Conservation (phyloP, 202 grass and related monocot species). For the Thinopyrum obtusiflorum region DNA sequence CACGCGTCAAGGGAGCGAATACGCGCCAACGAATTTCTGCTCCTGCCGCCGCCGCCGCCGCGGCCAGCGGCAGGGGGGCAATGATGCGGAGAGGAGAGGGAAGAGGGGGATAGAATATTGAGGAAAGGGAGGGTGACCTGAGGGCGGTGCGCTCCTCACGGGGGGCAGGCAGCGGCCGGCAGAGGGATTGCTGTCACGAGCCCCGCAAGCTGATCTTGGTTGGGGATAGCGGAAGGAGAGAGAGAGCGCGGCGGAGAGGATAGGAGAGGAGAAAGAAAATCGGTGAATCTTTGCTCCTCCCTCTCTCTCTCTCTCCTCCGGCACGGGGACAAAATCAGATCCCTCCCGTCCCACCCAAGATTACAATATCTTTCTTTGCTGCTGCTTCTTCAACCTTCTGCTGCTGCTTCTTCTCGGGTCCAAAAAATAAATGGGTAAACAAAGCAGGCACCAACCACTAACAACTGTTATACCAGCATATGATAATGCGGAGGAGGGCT, state of each 20-base stretch:
- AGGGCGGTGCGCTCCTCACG: constrained; percentile 64
- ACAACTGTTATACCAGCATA: constrained; percentile 32
- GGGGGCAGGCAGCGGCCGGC: constrained; percentile 38
- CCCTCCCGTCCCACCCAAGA: constrained; percentile 44
- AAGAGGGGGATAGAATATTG: constrained; percentile 38
- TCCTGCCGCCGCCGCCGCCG: constrained; percentile 25
- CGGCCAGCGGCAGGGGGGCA: constrained; percentile 17
- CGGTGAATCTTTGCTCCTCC: constrained; percentile 25
- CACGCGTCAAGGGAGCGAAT: constrained; percentile 7
- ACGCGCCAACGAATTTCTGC: constrained; percentile 30
- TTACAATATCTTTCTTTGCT: constrained; percentile 26
- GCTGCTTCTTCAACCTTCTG: not conserved
- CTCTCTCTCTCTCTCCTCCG: constrained; percentile 10
- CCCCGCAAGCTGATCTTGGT: constrained; percentile 45
- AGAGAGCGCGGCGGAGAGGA: not conserved
- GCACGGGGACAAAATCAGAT: constrained; percentile 70
- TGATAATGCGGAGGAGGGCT: not conserved
- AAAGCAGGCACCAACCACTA: constrained; percentile 35
- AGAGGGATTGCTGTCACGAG: constrained; percentile 44
- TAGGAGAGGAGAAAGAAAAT: constrained; percentile 41
- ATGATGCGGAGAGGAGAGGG: constrained; percentile 22
- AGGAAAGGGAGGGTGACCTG: constrained; percentile 50
- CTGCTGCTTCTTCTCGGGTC: not conserved
- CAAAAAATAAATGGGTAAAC: not conserved
- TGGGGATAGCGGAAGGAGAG: not conserved